Base-by-base conservation (phyloP, 2,329 filamentous ascomycete species). In the Trichoderma sp. region DNA sequence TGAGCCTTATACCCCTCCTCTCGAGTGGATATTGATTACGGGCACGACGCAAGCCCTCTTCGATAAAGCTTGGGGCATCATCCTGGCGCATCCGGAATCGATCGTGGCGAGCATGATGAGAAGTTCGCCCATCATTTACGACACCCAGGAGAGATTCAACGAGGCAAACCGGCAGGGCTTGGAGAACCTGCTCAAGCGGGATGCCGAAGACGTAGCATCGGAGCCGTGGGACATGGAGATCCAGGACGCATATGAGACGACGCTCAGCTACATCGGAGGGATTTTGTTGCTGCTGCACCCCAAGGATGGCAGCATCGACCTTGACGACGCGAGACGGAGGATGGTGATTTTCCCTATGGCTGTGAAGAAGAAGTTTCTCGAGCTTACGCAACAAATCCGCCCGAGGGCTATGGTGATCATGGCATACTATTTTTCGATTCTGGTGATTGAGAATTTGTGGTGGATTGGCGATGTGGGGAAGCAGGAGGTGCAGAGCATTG, bases 21-120 rank as follows among this genome's bases (percentile, higher is more conserved):
- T 70, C 1, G 71, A 72, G 27, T 72, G 71, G 71, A 50, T 72
- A 15, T 63, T 70, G 60, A 71, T 70, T 37, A 71, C 69, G 10
- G 70, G 69, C 15, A 71, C 69, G 54, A 68, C 69, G 7, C 52
- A 54, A 48, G 69, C 64, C 9, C 53, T 72, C 13, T 57, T 70
- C 12, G 19, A 15, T 29, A 63, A 68, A 13, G 66, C 71, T 4
- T 61, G 52, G 45, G 45, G 50, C 42, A 56, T 70, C 5, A 54
- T 69, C 8, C 19, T 50, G 13, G 66, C 58, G 19, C 50, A 69
- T 42, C 42, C 54, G 3, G 60, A 64, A 29, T 68, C 68, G 17
- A 52, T 67, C 12, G 48, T 67, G 13, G 57, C 54, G 12, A 29
- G 29, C 9, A 68, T 72, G 69, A 53, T 70, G 27, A 45, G 35